A percentile compares a stretch with the other conserved stretches of the same genome.
phyloP scores from a whole-genome alignment of 345 rosid species.

The Corymbia maculata region DNA sequence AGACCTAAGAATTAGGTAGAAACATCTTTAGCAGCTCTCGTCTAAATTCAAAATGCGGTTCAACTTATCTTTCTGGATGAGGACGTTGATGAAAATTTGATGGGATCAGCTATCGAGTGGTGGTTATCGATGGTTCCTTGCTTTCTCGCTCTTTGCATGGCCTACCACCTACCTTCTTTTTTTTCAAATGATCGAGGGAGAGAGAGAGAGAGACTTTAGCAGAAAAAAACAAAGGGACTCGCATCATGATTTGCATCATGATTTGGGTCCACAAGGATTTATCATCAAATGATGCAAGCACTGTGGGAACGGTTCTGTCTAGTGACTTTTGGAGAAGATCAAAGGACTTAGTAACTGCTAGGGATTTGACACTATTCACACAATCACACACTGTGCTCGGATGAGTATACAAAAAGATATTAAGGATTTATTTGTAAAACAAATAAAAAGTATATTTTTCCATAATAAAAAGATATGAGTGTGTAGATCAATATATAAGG shows the following conservation, averaged over 20 bases:
- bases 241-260: background rate
- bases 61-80: background rate
- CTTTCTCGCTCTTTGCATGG: background rate
- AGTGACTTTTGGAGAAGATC: background rate
- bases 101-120: background rate
- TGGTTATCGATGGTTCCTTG: background rate
- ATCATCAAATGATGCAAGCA: background rate
- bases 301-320: background rate
- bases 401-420: fast-evolving
- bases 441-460: background rate
- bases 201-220: background rate
- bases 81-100: background rate
- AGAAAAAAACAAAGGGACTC: background rate
- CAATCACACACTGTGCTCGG: background rate
- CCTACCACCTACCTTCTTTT: background rate
- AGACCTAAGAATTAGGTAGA: background rate
- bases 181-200: background rate
- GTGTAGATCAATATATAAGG: background rate
- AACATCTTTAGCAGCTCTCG: background rate
- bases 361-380: background rate
- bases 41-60: background rate
- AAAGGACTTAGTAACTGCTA: background rate
- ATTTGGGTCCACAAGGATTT: background rate
- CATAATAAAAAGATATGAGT: background rate
- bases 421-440: background rate